Evolutionary conservation across 495 filamentous ascomycete genomes (phyloP), one percentile per base, ranked within the genome.

Genomic region (Hyaloscypha variabilis): DNA sequence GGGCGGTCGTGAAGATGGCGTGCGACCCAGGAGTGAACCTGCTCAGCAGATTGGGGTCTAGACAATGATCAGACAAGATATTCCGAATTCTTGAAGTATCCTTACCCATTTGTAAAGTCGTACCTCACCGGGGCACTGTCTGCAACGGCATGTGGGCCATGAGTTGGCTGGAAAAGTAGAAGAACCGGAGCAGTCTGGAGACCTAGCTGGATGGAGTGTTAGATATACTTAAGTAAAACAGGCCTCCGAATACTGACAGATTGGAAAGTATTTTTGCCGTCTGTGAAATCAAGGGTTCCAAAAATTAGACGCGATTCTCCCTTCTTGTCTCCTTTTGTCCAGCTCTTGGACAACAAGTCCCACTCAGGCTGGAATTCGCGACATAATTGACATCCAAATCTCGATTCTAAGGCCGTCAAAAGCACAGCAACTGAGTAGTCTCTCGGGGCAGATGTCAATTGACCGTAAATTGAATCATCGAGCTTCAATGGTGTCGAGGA

Each of bases 111-210:
- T 50, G 84, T 88, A 70, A 99, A 97, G 72, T 99, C 96, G 70
- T 90, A 96, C 75, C 92, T 84, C 28, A 88, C 62, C n/a, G 95
- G 92, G 29, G 87, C 82, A 46, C 77, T 75, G 50, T 89, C 86
- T 39, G 86, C 74, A 68, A 86, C 89, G 39, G 94, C 91, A 73
- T 91, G 84, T 5, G 92, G 91, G n/a, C 95, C 95, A 53, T 81
- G 74, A 26, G 94, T 97, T 24, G 95, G 94, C 49, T 88, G 91
- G 82, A 96, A 98, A 56, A 97, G 73, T 42, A 94, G 82, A 25
- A 99, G 81, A 31, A 98, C 88, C 2, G 95, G 95, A 19, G 96
- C 95, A 42, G 95, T 96, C 88, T 97, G 94, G 46, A 99, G 86
- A 79, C 91, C 90, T 59, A 97, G 82, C 94, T 98, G 56, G 62